phyloP scores from a whole-genome alignment of 2,329 filamentous ascomycete species.

The Phialophora expanda region DNA sequence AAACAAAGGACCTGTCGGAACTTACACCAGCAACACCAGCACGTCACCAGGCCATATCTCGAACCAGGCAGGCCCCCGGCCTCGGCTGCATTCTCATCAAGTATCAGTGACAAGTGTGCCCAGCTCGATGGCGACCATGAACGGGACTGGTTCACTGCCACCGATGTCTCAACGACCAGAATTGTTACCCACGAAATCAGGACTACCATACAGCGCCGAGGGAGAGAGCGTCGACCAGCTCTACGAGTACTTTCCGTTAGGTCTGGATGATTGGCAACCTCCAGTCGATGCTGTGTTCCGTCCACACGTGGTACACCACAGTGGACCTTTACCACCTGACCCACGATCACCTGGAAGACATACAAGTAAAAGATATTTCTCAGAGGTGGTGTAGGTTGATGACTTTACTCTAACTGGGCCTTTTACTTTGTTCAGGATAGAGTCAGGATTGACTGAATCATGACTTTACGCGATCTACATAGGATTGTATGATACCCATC shows the following conservation, averaged over 20 bases:
- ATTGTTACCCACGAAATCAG: constrained; percentile 26
- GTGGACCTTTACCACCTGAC: constrained; percentile 34
- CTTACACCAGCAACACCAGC: constrained; percentile 20
- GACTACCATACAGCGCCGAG: constrained; percentile 24
- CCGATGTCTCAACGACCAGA: constrained; percentile 27
- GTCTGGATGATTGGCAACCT: constrained; percentile 87
- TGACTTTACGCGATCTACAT: constrained; percentile 22
- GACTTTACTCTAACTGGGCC: not conserved
- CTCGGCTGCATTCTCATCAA: constrained; percentile 33
- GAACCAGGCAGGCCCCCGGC: constrained; percentile 20
- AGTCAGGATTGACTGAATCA: not conserved
- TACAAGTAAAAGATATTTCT: constrained; percentile 40
- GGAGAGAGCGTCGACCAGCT: constrained; percentile 68
- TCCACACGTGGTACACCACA: constrained; percentile 89
- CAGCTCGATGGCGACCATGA: constrained; percentile 18
- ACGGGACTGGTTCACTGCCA: constrained; percentile 12
- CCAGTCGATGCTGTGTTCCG: constrained; percentile 88
- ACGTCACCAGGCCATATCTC: constrained; percentile 26
- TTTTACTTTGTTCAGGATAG: not conserved
- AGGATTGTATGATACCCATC: constrained; percentile 26
- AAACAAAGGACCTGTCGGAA: constrained; percentile 33
- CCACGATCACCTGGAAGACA: constrained; percentile 35
- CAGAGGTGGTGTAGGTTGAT: constrained; percentile 35
- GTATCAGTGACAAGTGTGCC: constrained; percentile 32
- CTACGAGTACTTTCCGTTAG: constrained; percentile 94